Base-by-base conservation (phyloP, 2,329 filamentous ascomycete genomes). In the Aureobasidium sp. region DNA sequence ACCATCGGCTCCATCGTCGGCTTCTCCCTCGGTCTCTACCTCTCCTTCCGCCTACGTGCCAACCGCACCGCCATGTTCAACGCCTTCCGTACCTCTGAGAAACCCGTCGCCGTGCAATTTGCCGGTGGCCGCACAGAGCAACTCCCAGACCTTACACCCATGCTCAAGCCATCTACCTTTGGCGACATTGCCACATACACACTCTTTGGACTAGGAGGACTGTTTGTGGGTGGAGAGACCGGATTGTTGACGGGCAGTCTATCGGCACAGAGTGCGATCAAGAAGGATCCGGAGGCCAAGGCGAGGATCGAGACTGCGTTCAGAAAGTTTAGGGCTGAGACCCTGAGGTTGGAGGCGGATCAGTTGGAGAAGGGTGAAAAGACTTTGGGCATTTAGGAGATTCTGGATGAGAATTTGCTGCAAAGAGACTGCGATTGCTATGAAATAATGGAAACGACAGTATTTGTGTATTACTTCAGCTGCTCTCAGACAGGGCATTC, bases 191-290 rank as follows among this genome's bases (percentile, higher is more conserved):
- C 83, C 3, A 83, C 86, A 0, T 87, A 85, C 68, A 80, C 82
- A 64, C 81, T 88, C 68, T 85, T 87, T 50, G 80, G 81, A 0
- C 69, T 81, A 0, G 85, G 84, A 15, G 85, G 85, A 0, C 69
- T 87, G 5, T 84, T 89, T 64, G 65, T 89, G 6, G 85, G 85
- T 8, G 85, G 86, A 8, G 86, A 89, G 73, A 72, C 79, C 14
- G 85, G 86, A 0, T 73, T 88, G 50, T 65, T 87, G 62, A 79
- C 78, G 0, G 85, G 86, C 0, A 79, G 78, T 0, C 77, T 78
- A 50, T 77, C 79, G 5, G 85, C 83, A 2, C 77, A 79, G 35
- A 75, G 81, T 40, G 74, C 74, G 0, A 81, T 89, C 59, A 76
- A 75, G 0, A 71, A 71, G 29, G 82, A 88, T 66, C 78, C 82